phyloP scores from a whole-genome alignment of 179 eudicot species.

The Spinacia oleracea region DNA sequence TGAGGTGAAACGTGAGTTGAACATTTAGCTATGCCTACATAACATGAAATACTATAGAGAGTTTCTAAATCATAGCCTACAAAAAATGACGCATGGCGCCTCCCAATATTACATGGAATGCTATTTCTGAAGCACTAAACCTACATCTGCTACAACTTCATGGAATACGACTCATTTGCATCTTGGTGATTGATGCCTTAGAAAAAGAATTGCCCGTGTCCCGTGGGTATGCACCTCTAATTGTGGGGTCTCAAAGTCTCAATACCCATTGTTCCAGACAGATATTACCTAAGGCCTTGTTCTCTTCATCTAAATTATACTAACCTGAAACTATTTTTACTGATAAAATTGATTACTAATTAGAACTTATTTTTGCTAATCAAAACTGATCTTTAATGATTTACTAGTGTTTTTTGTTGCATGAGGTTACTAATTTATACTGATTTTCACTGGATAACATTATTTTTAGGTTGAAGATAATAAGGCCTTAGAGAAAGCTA shows the following conservation, averaged over 20 bases:
- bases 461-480: too few relatives aligned
- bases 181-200: not conserved
- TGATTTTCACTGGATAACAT: too few relatives aligned
- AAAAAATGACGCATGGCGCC: not conserved
- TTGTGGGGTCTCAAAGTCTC: not conserved
- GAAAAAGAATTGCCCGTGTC: too few relatives aligned
- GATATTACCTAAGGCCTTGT: not conserved
- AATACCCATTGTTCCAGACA: not conserved
- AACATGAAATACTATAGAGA: not conserved
- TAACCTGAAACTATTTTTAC: too few relatives aligned
- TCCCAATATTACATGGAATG: not conserved
- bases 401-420: too few relatives aligned
- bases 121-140: not conserved
- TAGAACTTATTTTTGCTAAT: too few relatives aligned
- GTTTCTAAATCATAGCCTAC: not conserved
- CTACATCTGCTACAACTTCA: not conserved
- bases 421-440: too few relatives aligned
- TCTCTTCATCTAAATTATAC: too few relatives aligned
- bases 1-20: conserved; percentile 15
- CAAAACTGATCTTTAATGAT: too few relatives aligned
- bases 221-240: not conserved
- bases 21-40: conserved; percentile 3
- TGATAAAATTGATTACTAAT: too few relatives aligned
- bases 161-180: not conserved
- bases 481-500: not conserved